phyloP scores from a whole-genome alignment of 2,329 filamentous ascomycete genomes.

The Huntiella bhutanensis region DNA sequence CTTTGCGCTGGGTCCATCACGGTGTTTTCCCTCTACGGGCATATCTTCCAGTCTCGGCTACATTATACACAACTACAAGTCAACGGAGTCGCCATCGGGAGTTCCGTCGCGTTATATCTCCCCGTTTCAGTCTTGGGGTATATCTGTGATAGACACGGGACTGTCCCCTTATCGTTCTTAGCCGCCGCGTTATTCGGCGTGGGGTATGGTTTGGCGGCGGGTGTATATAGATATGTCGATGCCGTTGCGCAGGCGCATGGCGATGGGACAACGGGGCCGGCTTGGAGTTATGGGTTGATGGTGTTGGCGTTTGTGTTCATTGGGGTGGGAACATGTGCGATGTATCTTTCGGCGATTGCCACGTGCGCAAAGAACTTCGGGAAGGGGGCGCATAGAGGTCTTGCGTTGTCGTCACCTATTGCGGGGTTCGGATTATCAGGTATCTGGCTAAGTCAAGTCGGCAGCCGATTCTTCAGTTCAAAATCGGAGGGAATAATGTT shows the following conservation, averaged over 20 bases:
- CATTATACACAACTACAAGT: constrained; percentile 84
- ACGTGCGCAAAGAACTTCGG: constrained; percentile 98
- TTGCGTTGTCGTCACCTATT: constrained; percentile 78
- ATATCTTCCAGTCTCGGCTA: constrained; percentile 68
- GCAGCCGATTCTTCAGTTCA: constrained; percentile 59
- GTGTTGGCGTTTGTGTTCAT: constrained; percentile 66
- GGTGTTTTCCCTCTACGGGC: constrained; percentile 85
- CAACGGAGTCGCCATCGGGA: constrained; percentile 73
- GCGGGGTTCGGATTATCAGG: constrained; percentile 83
- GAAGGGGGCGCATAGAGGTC: constrained; percentile 64
- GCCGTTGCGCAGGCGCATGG: constrained; percentile 3
- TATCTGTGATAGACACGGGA: constrained; percentile 74
- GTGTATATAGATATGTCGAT: constrained; percentile 42
- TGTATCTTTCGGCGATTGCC: constrained; percentile 83
- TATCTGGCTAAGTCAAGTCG: constrained; percentile 89
- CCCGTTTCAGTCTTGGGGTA: constrained; percentile 83
- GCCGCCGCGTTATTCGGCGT: constrained; percentile 56
- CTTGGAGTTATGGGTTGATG: constrained; percentile 66
- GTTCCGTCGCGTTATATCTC: constrained; percentile 76
- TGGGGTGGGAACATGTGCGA: constrained; percentile 64
- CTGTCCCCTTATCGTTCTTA: constrained; percentile 54
- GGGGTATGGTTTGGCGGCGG: constrained; percentile 71
- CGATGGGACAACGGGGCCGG: constrained; percentile 24
- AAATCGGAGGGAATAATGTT: constrained; percentile 37
- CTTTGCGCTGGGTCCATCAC: constrained; percentile 83